These are phyloP conservation scores for Fusarium denticulatum DNA, from an alignment of 2,329 filamentous ascomycete species.

Conservation along the genomic window DNA sequence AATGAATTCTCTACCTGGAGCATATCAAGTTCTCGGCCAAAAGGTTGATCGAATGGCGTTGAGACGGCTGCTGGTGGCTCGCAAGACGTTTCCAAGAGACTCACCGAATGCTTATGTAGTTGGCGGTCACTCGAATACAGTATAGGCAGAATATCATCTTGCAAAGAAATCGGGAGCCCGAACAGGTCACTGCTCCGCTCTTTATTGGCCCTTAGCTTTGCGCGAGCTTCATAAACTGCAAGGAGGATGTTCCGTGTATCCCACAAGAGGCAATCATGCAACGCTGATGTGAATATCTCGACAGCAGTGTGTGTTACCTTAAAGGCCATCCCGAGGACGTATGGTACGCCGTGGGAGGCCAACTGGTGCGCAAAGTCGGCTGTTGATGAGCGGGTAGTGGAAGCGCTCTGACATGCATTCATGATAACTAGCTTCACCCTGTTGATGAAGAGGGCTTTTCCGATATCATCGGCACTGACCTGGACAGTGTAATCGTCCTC, in stretches of 20 bases:
- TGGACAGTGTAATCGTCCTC: neutral
- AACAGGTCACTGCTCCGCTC: neutral
- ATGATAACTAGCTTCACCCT: neutral
- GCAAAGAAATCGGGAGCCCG: neutral
- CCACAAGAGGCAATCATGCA: neutral
- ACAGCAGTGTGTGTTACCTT: neutral
- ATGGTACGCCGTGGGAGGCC: neutral
- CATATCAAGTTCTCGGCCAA: neutral
- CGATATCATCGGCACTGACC: neutral
- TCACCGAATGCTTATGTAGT: neutral
- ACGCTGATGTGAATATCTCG: neutral
- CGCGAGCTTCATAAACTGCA: neutral
- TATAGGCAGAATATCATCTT: neutral
- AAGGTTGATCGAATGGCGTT: accelerated
- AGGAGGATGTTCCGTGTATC: neutral
- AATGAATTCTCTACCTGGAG: neutral
- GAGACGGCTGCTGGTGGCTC: neutral
- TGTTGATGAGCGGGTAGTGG: neutral
- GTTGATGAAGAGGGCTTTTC: neutral
- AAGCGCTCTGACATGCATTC: neutral
- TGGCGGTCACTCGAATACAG: neutral
- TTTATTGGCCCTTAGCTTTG: neutral
- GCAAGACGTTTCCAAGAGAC: neutral
- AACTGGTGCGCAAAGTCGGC: neutral
- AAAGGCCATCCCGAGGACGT: neutral